Conservation (phyloP, 2,329 filamentous ascomycete species). For the Cordyceps fumosorosea region DNA sequence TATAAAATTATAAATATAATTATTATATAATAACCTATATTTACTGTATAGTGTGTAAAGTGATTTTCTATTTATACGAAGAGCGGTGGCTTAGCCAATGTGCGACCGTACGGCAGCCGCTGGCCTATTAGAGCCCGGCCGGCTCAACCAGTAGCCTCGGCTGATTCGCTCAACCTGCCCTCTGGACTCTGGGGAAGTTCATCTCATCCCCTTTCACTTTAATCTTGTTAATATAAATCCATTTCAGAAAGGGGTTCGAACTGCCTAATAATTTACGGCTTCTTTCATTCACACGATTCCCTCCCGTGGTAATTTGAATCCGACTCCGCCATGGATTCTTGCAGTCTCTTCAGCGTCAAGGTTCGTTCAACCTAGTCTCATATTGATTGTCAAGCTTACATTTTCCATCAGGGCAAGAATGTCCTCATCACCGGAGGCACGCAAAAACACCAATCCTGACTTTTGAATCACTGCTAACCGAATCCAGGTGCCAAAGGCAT, state of each 20-base stretch:
- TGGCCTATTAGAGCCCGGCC: not conserved
- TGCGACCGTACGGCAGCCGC: too few relatives aligned
- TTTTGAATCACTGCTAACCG: not conserved
- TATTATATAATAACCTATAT: too few relatives aligned
- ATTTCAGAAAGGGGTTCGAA: not conserved
- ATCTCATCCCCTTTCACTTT: not conserved
- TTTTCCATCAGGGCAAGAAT: slow-evolving; percentile 43
- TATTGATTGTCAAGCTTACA: not conserved
- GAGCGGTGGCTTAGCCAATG: too few relatives aligned
- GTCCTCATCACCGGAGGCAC: slow-evolving; percentile 50
- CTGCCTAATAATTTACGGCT: not conserved
- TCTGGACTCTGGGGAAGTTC: not conserved
- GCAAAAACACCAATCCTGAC: not conserved
- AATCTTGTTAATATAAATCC: not conserved
- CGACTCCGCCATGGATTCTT: not conserved
- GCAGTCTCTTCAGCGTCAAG: slow-evolving; percentile 52
- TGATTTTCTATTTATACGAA: too few relatives aligned
- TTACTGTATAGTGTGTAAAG: too few relatives aligned
- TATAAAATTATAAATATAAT: too few relatives aligned
- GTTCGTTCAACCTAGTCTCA: slow-evolving; percentile 28
- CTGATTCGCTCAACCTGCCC: not conserved
- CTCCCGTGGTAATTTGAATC: too few relatives aligned
- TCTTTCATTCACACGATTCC: not conserved
- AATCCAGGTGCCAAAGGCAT: slow-evolving; percentile 49
- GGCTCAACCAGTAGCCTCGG: slow-evolving; percentile 1